Base-by-base conservation (phyloP, 1,284 basidiomycete genomes). In the Apiotrichum laibachii region DNA sequence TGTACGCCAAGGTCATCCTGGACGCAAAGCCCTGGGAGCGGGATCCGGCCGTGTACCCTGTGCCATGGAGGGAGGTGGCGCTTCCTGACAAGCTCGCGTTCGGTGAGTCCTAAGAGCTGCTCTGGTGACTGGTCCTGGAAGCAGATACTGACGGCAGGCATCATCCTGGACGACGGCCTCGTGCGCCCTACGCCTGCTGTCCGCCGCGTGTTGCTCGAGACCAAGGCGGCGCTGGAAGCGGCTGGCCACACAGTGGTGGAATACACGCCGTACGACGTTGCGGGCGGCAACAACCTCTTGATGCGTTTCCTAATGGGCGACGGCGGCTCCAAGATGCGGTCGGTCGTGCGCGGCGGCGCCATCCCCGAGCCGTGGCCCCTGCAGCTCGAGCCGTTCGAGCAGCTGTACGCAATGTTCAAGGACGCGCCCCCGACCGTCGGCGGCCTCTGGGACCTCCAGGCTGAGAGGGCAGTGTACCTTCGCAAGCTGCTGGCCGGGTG, bases 111-210 rank as follows among this genome's bases (percentile, higher is more conserved):
- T 49, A 19, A 40, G 13, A 7, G 26, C 26, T 31, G 26, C 26
- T 31, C n/a, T n/a, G n/a, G n/a, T n/a, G n/a, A 7, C 26, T 31
- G 26, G 4, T 31, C 1, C n/a, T 19, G 12, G n/a, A 3, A 19
- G 15, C 13, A 8, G 6, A 8, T 18, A n/a, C 53, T 58, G 61
- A 84, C 82, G 16, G 69, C 74, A 31, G 85, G 84, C 11, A 79
- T 78, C 33, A 26, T 65, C 34, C 57, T 70, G 77, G 57, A 88
- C 62, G 82, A 87, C 66, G 86, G 83, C 1, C 54, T 81, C 18
- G 73, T 83, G 9, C 67, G 77, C 11, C 88, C 89, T 5, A 84
- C 87, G 60, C 88, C 88, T 0, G 87, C 88, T 0, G 73, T 89
- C n/a, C 73, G 68, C n/a, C 80, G 88, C 43, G 88, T 84, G 1